Conservation (phyloP, 805 yeast species). For the Starmerella apis region DNA sequence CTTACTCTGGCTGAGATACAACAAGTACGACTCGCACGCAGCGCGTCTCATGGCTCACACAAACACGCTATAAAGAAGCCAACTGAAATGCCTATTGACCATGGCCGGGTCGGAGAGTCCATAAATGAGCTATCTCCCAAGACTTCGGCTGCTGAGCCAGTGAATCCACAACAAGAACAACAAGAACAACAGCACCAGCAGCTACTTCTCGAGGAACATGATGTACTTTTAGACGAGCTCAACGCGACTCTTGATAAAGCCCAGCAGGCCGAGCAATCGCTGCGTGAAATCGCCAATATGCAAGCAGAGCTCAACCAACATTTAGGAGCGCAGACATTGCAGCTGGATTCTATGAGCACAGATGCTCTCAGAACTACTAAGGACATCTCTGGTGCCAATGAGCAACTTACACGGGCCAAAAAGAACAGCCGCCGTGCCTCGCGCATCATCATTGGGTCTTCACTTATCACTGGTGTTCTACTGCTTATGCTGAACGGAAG, state of each 20-base stretch:
- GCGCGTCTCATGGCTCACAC: background rate
- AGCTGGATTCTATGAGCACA: slow-evolving; percentile 50
- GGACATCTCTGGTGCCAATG: slow-evolving; percentile 63
- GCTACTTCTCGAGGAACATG: slow-evolving; percentile 32
- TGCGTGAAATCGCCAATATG: slow-evolving; percentile 56
- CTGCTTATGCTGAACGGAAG: slow-evolving; percentile 37
- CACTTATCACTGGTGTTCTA: slow-evolving; percentile 47
- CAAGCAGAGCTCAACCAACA: slow-evolving; percentile 69
- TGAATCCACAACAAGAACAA: slow-evolving; percentile 7
- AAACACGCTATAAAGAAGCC: background rate
- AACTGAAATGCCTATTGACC: background rate
- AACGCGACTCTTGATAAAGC: slow-evolving; percentile 33
- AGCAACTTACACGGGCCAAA: slow-evolving; percentile 57
- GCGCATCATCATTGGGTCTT: slow-evolving; percentile 44
- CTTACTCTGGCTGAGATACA: slow-evolving; percentile 32
- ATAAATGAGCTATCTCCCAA: background rate
- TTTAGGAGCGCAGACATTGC: slow-evolving; percentile 59
- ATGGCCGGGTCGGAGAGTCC: slow-evolving; percentile 1
- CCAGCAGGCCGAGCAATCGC: slow-evolving; percentile 33
- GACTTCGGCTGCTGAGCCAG: background rate
- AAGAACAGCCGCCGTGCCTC: slow-evolving; percentile 53
- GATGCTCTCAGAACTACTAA: slow-evolving; percentile 56
- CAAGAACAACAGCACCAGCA: slow-evolving; percentile 16
- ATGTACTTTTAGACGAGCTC: slow-evolving; percentile 32
- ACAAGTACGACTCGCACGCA: slow-evolving; percentile 29